Base-by-base conservation (phyloP, 257 asterid genomes). In the Ilex asprella region DNA sequence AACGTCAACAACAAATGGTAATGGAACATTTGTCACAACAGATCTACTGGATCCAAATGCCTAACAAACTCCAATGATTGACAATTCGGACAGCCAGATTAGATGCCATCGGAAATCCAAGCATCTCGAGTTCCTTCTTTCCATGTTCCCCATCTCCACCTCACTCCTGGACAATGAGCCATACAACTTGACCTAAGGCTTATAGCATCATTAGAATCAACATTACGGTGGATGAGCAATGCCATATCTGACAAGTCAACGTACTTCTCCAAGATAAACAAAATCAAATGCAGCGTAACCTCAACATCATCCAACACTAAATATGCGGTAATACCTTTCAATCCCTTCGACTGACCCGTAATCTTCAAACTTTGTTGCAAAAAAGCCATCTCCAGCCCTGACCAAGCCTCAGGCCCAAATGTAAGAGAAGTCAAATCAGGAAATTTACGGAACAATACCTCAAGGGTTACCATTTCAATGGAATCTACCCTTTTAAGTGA, bases 141-240 rank as follows among this genome's bases (percentile, higher is more conserved):
- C 95, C 96, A 89, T 81, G 81, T 53, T 55, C 95, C 96, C 95
- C 95, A 89, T 82, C 73, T 89, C 96, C 95, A 89, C 66, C 78
- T 74, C 59, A 86, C 79, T 59, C 70, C 72, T 15, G 83, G 59
- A 32, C 79, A 67, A 65, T 60, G 79, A 13, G 78, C 73, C 70
- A 63, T 76, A 39, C 95, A 86, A 69, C 79, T 76, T 16, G 84
- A 82, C 51, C 86, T 76, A 49, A 86, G 85, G 73, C 54, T 69
- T 31, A 73, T 70, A 13, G 91, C 81, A 67, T 80, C 88, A 52
- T 43, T 77, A 43, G 83, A 67, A 62, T 77, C 93, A 31, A 81
- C 94, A 50, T 86, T 91, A 4, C 76, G 84, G 66, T 86, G 91
- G 56, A 86, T 66, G 46, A 84, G 61, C 64, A 89, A 58, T 12